Evolutionary conservation across 352 stramenopile species (phyloP).

Genomic region (Aphanomyces invadans): DNA sequence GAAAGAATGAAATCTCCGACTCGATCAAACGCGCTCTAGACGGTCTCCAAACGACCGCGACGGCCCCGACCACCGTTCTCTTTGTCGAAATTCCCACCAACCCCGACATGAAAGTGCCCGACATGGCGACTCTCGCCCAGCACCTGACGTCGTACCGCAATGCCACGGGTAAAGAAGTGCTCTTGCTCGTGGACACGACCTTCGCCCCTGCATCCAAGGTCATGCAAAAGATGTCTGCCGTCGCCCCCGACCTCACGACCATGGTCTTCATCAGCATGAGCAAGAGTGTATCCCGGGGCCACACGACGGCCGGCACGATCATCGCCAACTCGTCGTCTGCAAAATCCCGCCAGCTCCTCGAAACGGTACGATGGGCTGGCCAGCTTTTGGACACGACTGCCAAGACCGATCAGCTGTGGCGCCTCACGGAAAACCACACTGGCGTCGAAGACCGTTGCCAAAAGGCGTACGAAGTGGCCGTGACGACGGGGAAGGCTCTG

Average conservation of each 20-base stretch:
- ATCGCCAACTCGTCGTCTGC: conserved; percentile 16
- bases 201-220: conserved; percentile 25
- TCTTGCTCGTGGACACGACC: conserved; percentile 28
- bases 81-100: conserved; percentile 30
- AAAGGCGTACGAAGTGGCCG: conserved; percentile 19
- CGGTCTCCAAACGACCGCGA: not conserved
- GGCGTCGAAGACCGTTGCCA: conserved; percentile 19
- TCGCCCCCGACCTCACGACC: conserved; percentile 17
- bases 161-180: conserved; percentile 25
- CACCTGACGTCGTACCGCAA: conserved; percentile 24
- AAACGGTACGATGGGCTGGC: conserved; percentile 17
- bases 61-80: conserved; percentile 20
- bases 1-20: conserved; percentile 25
- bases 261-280: conserved; percentile 26
- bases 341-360: conserved; percentile 10
- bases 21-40: conserved; percentile 22
- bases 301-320: conserved; percentile 23
- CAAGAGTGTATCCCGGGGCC: conserved; percentile 23
- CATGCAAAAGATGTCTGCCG: conserved; percentile 15
- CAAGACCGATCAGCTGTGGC: conserved; percentile 21
- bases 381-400: conserved; percentile 20
- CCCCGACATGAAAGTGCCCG: conserved; percentile 29
- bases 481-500: conserved; percentile 1
- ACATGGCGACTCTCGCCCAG: conserved; percentile 22
- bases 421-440: conserved; percentile 22